Base-by-base conservation (phyloP, 768 basidiomycete species). In the Tulasnella sp. region DNA sequence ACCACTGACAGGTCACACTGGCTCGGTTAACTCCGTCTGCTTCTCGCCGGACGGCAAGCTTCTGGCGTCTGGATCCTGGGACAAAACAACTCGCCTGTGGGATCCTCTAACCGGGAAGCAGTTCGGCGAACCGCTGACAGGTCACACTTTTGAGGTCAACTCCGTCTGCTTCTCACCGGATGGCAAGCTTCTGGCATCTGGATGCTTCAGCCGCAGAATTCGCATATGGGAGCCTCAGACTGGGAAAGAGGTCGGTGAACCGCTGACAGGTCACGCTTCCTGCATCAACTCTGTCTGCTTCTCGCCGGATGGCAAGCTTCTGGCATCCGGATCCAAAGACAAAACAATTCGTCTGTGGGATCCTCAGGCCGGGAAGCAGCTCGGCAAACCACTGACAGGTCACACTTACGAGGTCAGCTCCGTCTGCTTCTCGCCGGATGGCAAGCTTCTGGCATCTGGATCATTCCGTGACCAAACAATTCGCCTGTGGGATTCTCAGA, bases 191-290 rank as follows among this genome's bases (percentile, higher is more conserved):
- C 42, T 78, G 12, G 71, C 52, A 29, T 67, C 78, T 1, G 78
- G 75, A 19, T 78, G 70, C 14, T 0, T 1, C 3, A 76, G 77
- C 36, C 3, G 49, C 1, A 68, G 42, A 17, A 40, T 78, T 31
- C 58, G 94, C 71, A 83, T 98, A 76, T 99, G 97, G 97, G 92
- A 97, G 79, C 95, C 94, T 19, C 92, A 91, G 81, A 91, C 91
- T 0, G 96, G 97, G 34, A 93, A 93, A 80, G 86, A 93, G 0
- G 86, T 93, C 25, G 96, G 96, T 14, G 92, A 95, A 74, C 93
- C 93, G 0, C 84, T 98, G 79, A 92, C 90, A 80, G 96, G 97
- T 0, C 97, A 99, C 81, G 87, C 92, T 36, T 97, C 97, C 85
- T 97, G 96, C 4, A 25, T 64, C 31, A 1, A 2, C 1, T 74